A percentile compares a stretch with the other conserved stretches of the same genome.
Evolutionary conservation across 371 early-diverging fungal genomes (phyloP).

Genomic region (Spraguea lophii): DNA sequence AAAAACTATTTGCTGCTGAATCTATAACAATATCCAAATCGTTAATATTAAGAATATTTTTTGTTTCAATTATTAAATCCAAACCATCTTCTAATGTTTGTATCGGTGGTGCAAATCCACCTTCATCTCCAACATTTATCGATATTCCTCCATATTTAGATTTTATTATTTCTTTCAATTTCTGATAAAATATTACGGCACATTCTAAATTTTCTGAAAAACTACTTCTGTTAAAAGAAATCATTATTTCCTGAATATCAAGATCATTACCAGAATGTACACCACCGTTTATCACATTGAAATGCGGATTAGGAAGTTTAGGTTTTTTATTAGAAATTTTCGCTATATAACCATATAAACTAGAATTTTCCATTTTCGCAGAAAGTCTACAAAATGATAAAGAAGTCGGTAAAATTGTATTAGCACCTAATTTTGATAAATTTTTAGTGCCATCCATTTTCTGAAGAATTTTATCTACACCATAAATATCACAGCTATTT

Average conservation of each 20-base stretch:
- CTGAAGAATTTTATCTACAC: constrained; percentile 68
- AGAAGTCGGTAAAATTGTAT: constrained; percentile 87
- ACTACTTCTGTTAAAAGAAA: constrained; percentile 44
- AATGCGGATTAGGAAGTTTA: constrained; percentile 76
- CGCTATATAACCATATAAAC: constrained; percentile 69
- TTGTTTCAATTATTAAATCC: constrained; percentile 64
- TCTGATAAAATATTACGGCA: constrained; percentile 68
- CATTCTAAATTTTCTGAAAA: constrained; percentile 21
- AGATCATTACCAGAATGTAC: constrained; percentile 93
- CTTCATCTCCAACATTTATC: constrained; percentile 96
- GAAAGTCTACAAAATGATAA: constrained; percentile 78
- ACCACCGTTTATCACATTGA: constrained; percentile 98
- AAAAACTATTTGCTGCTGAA: constrained; percentile 64
- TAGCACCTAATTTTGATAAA: constrained; percentile 71
- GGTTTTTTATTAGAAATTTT: constrained; percentile 53
- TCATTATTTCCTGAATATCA: constrained; percentile 98
- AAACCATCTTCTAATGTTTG: constrained; percentile 71
- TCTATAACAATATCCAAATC: constrained; percentile 90
- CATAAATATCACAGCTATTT: constrained; percentile 59
- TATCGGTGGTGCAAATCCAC: constrained; percentile 97
- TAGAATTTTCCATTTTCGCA: constrained; percentile 66
- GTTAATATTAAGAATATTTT: constrained; percentile 66
- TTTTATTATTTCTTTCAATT: constrained; percentile 75
- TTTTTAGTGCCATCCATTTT: constrained; percentile 73
- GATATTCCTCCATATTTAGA: constrained; percentile 64